A percentile compares a stretch with the other conserved stretches of the same genome.
phyloP scores from a whole-genome alignment of 148 eudicot species.

The Cornus kousa region DNA sequence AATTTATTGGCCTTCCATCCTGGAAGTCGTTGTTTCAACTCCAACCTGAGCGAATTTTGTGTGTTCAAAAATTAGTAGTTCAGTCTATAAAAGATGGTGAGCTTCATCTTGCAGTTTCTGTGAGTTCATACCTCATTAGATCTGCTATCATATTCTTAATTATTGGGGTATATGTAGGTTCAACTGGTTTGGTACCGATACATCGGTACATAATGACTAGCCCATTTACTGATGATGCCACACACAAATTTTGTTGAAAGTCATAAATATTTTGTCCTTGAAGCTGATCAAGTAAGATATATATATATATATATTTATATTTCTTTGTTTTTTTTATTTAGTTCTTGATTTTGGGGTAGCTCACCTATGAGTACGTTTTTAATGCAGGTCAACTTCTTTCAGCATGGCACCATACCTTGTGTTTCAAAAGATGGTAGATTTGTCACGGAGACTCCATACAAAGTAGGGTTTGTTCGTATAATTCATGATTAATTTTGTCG shows the following conservation, averaged over 20 bases:
- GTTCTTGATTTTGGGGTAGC: background rate
- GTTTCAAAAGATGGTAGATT: conserved; percentile 88
- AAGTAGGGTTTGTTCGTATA: conserved; percentile 43
- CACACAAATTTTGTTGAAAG: conserved; percentile 78
- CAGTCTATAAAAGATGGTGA: too few relatives aligned
- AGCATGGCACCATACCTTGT: conserved; percentile 95
- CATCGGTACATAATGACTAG: conserved; percentile 99
- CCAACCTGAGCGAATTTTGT: too few relatives aligned
- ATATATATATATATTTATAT: background rate
- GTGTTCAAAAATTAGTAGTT: too few relatives aligned
- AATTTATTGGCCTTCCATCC: conserved; percentile 96
- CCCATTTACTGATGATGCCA: conserved; percentile 88
- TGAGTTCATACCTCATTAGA: conserved; percentile 4
- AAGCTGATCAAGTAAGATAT: conserved; percentile 76
- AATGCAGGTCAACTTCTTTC: conserved; percentile 88
- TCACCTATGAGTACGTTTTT: conserved; percentile 11
- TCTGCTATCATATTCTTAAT: conserved; percentile 24
- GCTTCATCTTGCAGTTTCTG: too few relatives aligned
- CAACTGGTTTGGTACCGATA: conserved; percentile 45
- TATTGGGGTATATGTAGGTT: conserved; percentile 44
- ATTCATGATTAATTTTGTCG: background rate
- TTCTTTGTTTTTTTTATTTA: conserved; percentile 1
- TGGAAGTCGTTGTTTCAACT: conserved; percentile 98
- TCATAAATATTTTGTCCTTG: conserved; percentile 86
- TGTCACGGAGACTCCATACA: conserved; percentile 90